phyloP scores from a whole-genome alignment of 176 grass and related monocot species.

The Tuctoria greenei region DNA sequence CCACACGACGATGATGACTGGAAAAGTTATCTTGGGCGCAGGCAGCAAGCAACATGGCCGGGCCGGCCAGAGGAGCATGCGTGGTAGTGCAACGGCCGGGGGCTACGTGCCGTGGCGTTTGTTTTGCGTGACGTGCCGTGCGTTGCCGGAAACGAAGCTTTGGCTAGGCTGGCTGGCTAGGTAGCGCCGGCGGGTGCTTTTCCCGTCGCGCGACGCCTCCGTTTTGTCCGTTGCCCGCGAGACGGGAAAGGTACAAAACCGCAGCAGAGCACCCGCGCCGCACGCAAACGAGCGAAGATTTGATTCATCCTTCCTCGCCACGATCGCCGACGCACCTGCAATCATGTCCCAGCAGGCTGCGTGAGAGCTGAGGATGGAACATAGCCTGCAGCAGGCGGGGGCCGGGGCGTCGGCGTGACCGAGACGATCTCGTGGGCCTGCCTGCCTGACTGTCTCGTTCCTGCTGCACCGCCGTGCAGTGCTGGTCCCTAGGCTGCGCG shows the following conservation, averaged over 20 bases:
- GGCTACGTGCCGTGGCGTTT: too few species aligned
- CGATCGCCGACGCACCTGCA: neutral
- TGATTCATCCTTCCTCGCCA: neutral
- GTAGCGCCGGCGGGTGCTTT: neutral
- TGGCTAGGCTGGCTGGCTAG: neutral
- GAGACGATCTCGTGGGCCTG: constrained; percentile 13
- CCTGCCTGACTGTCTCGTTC: neutral
- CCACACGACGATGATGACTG: neutral
- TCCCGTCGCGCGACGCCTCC: neutral
- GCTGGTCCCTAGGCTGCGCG: too few species aligned
- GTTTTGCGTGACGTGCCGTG: neutral
- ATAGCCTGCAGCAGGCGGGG: neutral
- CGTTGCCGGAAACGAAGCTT: constrained; percentile 2
- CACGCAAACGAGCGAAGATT: constrained; percentile 18
- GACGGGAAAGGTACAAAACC: constrained; percentile 26
- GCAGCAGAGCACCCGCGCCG: neutral
- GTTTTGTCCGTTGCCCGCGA: constrained; percentile 17
- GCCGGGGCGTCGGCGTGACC: neutral
- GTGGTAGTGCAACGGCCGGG: too few species aligned
- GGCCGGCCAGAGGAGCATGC: too few species aligned
- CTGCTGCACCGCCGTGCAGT: neutral
- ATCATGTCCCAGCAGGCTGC: neutral
- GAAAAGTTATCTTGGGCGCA: neutral
- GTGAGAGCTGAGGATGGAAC: neutral
- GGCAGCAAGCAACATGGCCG: neutral